phyloP scores from a whole-genome alignment of 1,284 basidiomycete species.

The Malassezia equina region DNA sequence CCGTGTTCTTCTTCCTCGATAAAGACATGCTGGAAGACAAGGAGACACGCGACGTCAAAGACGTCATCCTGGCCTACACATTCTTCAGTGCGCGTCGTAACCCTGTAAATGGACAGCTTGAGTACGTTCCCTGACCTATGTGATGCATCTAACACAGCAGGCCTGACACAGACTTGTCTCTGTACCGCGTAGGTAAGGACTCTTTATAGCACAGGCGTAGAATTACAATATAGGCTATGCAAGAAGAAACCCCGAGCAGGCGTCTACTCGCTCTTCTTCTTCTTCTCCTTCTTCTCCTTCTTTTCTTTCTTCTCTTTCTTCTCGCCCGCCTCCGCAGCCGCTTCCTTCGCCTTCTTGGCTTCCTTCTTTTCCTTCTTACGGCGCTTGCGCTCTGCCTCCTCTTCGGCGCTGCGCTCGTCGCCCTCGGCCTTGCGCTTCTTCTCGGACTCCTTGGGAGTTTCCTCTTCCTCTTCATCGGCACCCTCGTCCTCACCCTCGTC shows the following conservation, averaged over 20 bases:
- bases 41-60: slow-evolving; percentile 69
- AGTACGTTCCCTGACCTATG: slow-evolving; percentile 19
- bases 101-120: slow-evolving; percentile 40
- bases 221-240: slow-evolving; percentile 11
- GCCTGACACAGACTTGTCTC: slow-evolving; percentile 41
- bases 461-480: slow-evolving; percentile 30
- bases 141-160: slow-evolving; percentile 14
- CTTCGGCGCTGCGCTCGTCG: slow-evolving; percentile 18
- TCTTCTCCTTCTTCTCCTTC: slow-evolving; percentile 34
- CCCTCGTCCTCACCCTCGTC: slow-evolving; percentile 30
- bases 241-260: background rate
- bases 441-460: slow-evolving; percentile 25
- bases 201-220: slow-evolving; percentile 9
- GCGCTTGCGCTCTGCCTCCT: slow-evolving; percentile 45
- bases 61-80: slow-evolving; percentile 88
- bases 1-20: slow-evolving; percentile 97
- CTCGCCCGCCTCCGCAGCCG: slow-evolving; percentile 29
- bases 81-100: slow-evolving; percentile 66
- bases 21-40: slow-evolving; percentile 89
- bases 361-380: slow-evolving; percentile 48
- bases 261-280: slow-evolving; percentile 14
- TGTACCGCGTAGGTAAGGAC: slow-evolving; percentile 21
- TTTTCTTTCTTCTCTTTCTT: slow-evolving; percentile 37
- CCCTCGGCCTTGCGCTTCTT: slow-evolving; percentile 26
- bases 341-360: slow-evolving; percentile 40